Evolutionary conservation across 495 filamentous ascomycete genomes (phyloP).

Genomic region (Xylaria flabelliformis): DNA sequence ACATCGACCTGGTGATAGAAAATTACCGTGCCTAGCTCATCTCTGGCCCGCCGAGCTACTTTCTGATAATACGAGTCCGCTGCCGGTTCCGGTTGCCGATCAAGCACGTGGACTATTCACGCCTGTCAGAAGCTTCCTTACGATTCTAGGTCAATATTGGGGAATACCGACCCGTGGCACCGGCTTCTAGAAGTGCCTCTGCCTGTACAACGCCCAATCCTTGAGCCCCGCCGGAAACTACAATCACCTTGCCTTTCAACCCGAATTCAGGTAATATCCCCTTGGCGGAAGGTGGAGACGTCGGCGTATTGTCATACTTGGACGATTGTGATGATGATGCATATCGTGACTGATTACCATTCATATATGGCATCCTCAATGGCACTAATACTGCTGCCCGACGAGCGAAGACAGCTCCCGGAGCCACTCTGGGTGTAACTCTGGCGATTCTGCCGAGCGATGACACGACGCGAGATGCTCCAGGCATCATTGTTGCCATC

Average conservation of each 20-base stretch:
- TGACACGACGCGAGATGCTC: slow-evolving; percentile 32
- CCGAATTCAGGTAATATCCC: slow-evolving; percentile 74
- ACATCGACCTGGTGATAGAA: slow-evolving; percentile 86
- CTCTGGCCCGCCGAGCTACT: slow-evolving; percentile 67
- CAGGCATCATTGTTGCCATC: slow-evolving; percentile 35
- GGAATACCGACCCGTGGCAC: slow-evolving; percentile 60
- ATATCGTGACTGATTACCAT: slow-evolving; percentile 23
- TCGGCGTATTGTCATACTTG: slow-evolving; percentile 18
- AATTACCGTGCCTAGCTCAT: slow-evolving; percentile 71
- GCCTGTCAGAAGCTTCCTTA: slow-evolving; percentile 21
- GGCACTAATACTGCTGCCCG: slow-evolving; percentile 21
- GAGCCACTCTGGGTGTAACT: slow-evolving; percentile 24
- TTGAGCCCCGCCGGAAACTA: slow-evolving; percentile 79
- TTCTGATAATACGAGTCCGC: slow-evolving; percentile 57
- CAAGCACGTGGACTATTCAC: slow-evolving; percentile 61
- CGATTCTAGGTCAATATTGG: not conserved
- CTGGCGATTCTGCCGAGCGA: slow-evolving; percentile 33
- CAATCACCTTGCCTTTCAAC: slow-evolving; percentile 75
- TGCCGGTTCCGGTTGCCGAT: slow-evolving; percentile 54
- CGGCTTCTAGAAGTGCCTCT: slow-evolving; percentile 80
- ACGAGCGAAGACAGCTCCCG: slow-evolving; percentile 23
- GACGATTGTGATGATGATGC: slow-evolving; percentile 23
- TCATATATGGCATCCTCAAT: slow-evolving; percentile 17
- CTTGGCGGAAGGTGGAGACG: slow-evolving; percentile 23
- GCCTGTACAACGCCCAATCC: slow-evolving; percentile 81